Percentiles rank a stretch among this genome's conserved stretches.
Conservation (phyloP, 2,329 filamentous ascomycete genomes). For the Fusarium sp. region DNA sequence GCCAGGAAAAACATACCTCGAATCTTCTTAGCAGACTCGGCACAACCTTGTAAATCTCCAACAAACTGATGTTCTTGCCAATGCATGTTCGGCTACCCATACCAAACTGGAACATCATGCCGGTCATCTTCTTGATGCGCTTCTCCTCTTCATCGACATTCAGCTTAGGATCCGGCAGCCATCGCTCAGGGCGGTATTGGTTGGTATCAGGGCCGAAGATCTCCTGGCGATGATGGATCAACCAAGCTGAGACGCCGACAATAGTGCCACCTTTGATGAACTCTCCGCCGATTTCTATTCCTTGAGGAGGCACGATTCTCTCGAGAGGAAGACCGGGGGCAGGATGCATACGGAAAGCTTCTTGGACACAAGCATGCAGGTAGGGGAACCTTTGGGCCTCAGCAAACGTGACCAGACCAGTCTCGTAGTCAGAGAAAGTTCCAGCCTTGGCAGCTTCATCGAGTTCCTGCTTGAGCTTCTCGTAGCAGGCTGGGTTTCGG, state of each 20-base stretch:
- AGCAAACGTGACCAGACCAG: conserved; percentile 75
- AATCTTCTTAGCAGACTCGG: conserved; percentile 53
- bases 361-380: conserved; percentile 82
- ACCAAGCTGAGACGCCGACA: conserved; percentile 81
- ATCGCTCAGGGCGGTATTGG: conserved; percentile 75
- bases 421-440: conserved; percentile 62
- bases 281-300: conserved; percentile 71
- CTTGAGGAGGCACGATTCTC: conserved; percentile 75
- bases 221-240: conserved; percentile 75
- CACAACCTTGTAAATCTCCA: conserved; percentile 74
- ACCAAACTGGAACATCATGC: conserved; percentile 69
- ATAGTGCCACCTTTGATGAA: conserved; percentile 77
- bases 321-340: conserved; percentile 80
- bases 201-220: conserved; percentile 78
- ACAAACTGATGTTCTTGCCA: conserved; percentile 74
- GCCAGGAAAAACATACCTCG: conserved; percentile 20
- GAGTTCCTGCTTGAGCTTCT: conserved; percentile 70
- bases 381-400: conserved; percentile 79
- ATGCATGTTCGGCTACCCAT: conserved; percentile 78
- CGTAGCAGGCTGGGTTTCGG: conserved; percentile 69
- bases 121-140: conserved; percentile 48
- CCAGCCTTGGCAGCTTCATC: conserved; percentile 69
- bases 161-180: conserved; percentile 62
- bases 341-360: conserved; percentile 81
- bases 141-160: conserved; percentile 59